Evolutionary conservation across 2,329 filamentous ascomycete species (phyloP).

Genomic region (Pseudogymnoascus sp.): DNA sequence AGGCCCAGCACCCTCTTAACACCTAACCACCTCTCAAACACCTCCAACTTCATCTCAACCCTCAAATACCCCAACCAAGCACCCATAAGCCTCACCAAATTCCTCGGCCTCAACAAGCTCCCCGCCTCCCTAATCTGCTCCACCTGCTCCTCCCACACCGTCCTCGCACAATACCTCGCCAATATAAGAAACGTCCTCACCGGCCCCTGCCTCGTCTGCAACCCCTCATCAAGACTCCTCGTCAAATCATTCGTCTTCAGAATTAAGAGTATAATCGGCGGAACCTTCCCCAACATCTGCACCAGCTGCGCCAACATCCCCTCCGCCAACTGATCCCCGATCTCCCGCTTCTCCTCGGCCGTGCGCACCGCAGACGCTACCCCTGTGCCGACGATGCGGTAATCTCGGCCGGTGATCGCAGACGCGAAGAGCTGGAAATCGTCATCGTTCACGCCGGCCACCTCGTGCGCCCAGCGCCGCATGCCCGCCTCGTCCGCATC

Average conservation of each 20-base stretch:
- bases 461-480: constrained; percentile 80
- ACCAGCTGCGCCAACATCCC: constrained; percentile 85
- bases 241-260: constrained; percentile 97
- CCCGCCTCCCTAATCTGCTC: constrained; percentile 47
- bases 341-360: constrained; percentile 73
- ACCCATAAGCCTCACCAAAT: constrained; percentile 43
- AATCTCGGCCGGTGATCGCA: constrained; percentile 93
- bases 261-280: constrained; percentile 86
- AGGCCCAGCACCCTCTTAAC: constrained; percentile 40
- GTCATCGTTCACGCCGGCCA: constrained; percentile 79
- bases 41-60: constrained; percentile 54
- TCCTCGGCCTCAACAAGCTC: constrained; percentile 51
- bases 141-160: constrained; percentile 56
- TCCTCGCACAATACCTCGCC: constrained; percentile 58
- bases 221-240: constrained; percentile 82
- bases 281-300: constrained; percentile 78
- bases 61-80: constrained; percentile 52
- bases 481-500: constrained; percentile 79
- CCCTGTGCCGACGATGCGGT: constrained; percentile 58
- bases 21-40: constrained; percentile 54
- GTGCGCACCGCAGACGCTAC: constrained; percentile 50
- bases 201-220: constrained; percentile 64
- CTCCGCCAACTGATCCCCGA: constrained; percentile 75
- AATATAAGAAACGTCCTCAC: constrained; percentile 60
- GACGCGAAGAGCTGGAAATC: constrained; percentile 94